Percentiles rank a stretch among this genome's conserved stretches.
Evolutionary conservation across 805 yeast genomes (phyloP).

Genomic region (Wickerhamomyces ciferrii): DNA sequence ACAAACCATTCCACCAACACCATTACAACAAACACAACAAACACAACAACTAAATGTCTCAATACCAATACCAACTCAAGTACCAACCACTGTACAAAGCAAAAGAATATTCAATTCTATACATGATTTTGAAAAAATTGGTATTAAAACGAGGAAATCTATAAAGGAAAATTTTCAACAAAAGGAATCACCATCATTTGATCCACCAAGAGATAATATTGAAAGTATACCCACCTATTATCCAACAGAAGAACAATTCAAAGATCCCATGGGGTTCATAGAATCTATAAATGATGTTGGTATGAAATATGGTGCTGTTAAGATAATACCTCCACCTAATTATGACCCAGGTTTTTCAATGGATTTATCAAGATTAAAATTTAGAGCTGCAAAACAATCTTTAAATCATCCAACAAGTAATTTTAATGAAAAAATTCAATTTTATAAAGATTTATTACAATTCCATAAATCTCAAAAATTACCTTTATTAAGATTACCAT

Average conservation of each 20-base stretch:
- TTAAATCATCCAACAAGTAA: slow-evolving; percentile 37
- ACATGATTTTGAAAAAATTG: neutral
- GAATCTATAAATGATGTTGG: slow-evolving; percentile 44
- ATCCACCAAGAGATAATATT: neutral
- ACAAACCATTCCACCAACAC: too few relatives aligned
- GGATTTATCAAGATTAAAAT: slow-evolving; percentile 45
- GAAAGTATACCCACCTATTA: slow-evolving; percentile 35
- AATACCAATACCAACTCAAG: neutral
- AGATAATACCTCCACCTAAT: slow-evolving; percentile 48
- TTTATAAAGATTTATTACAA: slow-evolving; percentile 39
- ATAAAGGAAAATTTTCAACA: neutral
- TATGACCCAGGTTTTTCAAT: slow-evolving; percentile 29
- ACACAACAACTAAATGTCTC: neutral
- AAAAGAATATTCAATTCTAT: neutral
- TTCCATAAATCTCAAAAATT: slow-evolving; percentile 29
- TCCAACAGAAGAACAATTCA: slow-evolving; percentile 44
- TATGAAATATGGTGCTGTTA: slow-evolving; percentile 55
- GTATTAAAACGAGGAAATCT: neutral
- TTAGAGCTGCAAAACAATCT: slow-evolving; percentile 43
- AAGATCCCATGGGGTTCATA: slow-evolving; percentile 52
- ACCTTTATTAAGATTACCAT: slow-evolving; percentile 47
- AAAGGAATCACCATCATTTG: too few relatives aligned
- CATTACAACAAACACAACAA: too few relatives aligned
- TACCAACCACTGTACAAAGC: neutral
- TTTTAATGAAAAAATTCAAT: slow-evolving; percentile 36